phyloP scores from a whole-genome alignment of 805 yeast species.

The Debaryomyces castellii region DNA sequence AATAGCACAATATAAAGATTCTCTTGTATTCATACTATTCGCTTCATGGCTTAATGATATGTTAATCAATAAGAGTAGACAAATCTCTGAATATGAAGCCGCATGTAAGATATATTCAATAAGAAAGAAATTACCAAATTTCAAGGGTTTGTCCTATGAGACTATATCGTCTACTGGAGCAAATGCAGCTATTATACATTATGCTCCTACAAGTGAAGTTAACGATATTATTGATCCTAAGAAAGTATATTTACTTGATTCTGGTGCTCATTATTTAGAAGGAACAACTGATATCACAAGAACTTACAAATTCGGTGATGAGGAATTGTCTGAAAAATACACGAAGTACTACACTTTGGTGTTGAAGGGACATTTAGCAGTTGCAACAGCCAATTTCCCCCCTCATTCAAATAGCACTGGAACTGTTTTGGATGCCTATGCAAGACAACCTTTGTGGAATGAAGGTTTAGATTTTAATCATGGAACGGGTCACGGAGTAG shows the following conservation, averaged over 20 bases:
- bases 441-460: conserved; percentile 80
- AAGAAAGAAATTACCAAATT: conserved; percentile 53
- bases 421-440: conserved; percentile 71
- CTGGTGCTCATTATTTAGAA: conserved; percentile 89
- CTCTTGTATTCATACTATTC: conserved; percentile 69
- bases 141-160: conserved; percentile 69
- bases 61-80: conserved; percentile 37
- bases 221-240: conserved; percentile 62
- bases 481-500: conserved; percentile 99
- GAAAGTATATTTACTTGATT: conserved; percentile 74
- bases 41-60: conserved; percentile 78
- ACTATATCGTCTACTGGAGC: conserved; percentile 77
- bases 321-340: conserved; percentile 47
- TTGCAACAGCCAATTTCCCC: conserved; percentile 79
- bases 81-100: conserved; percentile 64
- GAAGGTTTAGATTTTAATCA: conserved; percentile 86
- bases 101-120: conserved; percentile 57
- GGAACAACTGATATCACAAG: conserved; percentile 98
- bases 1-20: conserved; percentile 81
- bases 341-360: conserved; percentile 80
- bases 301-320: conserved; percentile 63
- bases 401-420: conserved; percentile 67
- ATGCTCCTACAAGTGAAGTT: conserved; percentile 62
- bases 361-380: conserved; percentile 85
- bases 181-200: conserved; percentile 75